Evolutionary conservation across 345 rosid species (phyloP).

Genomic region (Eucalyptus decipiens): DNA sequence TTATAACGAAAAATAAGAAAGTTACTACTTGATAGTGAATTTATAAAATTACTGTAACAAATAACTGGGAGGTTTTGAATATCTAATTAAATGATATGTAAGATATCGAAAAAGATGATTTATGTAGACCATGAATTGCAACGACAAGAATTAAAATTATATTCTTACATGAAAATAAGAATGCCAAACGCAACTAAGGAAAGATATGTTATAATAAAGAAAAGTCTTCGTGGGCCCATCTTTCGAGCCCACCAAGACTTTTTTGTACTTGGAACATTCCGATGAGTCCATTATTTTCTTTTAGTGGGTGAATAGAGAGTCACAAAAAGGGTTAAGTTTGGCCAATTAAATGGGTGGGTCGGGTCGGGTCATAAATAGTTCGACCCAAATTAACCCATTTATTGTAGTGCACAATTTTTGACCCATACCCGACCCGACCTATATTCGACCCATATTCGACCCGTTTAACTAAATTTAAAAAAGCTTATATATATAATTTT

Average conservation of each 20-base stretch:
- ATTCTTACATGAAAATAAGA: background rate
- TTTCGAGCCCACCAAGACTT: background rate
- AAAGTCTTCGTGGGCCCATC: background rate
- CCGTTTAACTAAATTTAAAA: no score
- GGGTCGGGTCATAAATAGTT: no score
- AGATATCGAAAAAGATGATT: background rate
- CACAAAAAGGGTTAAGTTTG: no score
- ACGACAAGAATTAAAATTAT: background rate
- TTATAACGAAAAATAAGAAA: background rate
- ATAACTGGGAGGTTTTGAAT: background rate
- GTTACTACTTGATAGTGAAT: background rate
- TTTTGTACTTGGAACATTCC: accelerated
- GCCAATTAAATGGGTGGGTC: no score
- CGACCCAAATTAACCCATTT: no score
- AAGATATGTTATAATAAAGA: background rate
- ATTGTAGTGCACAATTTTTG: no score
- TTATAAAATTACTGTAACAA: background rate
- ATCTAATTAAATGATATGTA: background rate
- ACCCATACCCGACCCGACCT: no score
- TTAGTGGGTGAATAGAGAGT: no score
- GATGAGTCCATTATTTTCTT: background rate
- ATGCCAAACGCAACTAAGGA: background rate
- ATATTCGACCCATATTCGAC: no score
- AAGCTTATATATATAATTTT: no score
- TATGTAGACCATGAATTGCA: background rate